These are phyloP conservation scores for Monosporascus cannonballus DNA, from an alignment of 2,329 filamentous ascomycete species.

Conservation along the genomic window DNA sequence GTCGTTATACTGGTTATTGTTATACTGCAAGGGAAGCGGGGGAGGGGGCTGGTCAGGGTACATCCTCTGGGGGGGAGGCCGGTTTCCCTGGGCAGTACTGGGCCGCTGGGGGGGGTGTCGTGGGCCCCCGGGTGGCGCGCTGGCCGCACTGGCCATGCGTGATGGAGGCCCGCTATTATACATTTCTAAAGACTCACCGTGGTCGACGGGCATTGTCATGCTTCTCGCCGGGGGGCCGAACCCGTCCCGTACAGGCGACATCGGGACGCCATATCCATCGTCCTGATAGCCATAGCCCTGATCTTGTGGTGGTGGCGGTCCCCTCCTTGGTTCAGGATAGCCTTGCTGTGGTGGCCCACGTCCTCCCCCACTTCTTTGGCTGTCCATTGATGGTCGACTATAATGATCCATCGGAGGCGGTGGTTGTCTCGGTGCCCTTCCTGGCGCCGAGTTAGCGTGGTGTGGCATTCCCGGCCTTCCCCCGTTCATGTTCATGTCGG, in stretches of 20 bases:
- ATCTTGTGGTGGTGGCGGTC: slow-evolving; percentile 23
- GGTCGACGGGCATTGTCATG: slow-evolving; percentile 54
- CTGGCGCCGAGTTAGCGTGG: slow-evolving; percentile 22
- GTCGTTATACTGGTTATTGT: no score
- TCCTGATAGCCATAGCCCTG: slow-evolving; percentile 33
- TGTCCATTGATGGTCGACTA: slow-evolving; percentile 29
- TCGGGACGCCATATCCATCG: slow-evolving; percentile 29
- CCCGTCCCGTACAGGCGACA: slow-evolving; percentile 30
- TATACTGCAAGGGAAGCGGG: slow-evolving; percentile 16
- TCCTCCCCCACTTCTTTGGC: slow-evolving; percentile 20
- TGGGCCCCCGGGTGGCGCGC: slow-evolving; percentile 40
- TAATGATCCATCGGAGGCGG: slow-evolving; percentile 29
- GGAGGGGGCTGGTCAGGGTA: slow-evolving; percentile 41
- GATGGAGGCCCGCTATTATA: slow-evolving; percentile 26
- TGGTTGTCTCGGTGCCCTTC: slow-evolving; percentile 26
- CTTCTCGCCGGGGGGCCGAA: slow-evolving; percentile 51
- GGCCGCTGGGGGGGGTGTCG: slow-evolving; percentile 45
- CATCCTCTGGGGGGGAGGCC: slow-evolving; percentile 46
- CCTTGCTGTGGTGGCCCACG: slow-evolving; percentile 31
- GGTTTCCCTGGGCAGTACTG: slow-evolving; percentile 47
- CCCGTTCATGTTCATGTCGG: slow-evolving; percentile 32
- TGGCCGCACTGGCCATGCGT: slow-evolving; percentile 39
- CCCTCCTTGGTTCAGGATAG: slow-evolving; percentile 31
- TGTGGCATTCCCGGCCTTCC: slow-evolving; percentile 17
- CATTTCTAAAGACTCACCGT: slow-evolving; percentile 33